Evolutionary conservation across 805 yeast species (phyloP), one percentile per base, ranked within the genome.

Genomic region (Barnettozyma vustinii): DNA sequence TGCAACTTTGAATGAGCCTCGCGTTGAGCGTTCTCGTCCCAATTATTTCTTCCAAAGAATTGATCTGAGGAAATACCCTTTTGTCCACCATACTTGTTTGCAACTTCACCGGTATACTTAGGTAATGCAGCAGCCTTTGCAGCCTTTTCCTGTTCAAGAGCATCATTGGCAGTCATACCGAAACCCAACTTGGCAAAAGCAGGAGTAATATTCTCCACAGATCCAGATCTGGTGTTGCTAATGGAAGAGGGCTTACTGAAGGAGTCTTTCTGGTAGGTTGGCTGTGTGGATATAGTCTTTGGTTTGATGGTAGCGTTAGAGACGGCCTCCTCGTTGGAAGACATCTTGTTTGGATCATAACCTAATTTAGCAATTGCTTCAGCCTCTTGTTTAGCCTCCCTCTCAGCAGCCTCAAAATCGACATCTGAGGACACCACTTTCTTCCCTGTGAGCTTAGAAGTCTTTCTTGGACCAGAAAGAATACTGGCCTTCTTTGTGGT

Each of bases 41-140:
- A 88, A 23, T 81, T 71, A 40, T 91, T 92, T 61, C 96, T 83
- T 18, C 97, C 97, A 67, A 94, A 94, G 61, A 79, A 81, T 70
- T 91, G 95, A 68, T 94, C 98, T 2, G 97, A 91, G 0, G 98
- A 94, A 54, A 94, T 94, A 43, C 91, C 96, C 76, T 88, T 92
- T 65, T 91, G 97, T 37, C 71, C 72, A 49, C 97, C 97, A 64
- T 78, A 94, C 70, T 89, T 87, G 60, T 72, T 74, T 36, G 79
- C 81, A 27, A 86, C 86, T 55, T 83, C 83, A 35, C 94, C 94
- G 1, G 89, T 81, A 64, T 85, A 85, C 57, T 75, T 74, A 47
- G 77, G 79, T 40, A 79, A 83, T 36, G 78, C 68, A 26, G 79
- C 79, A 40, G 75, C 72, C 52, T 70, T 69, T 36, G 65, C 68